A percentile compares a stretch with the other conserved stretches of the same genome.
phyloP scores from a whole-genome alignment of 2,329 filamentous ascomycete genomes.

The Aureobasidium sp. region DNA sequence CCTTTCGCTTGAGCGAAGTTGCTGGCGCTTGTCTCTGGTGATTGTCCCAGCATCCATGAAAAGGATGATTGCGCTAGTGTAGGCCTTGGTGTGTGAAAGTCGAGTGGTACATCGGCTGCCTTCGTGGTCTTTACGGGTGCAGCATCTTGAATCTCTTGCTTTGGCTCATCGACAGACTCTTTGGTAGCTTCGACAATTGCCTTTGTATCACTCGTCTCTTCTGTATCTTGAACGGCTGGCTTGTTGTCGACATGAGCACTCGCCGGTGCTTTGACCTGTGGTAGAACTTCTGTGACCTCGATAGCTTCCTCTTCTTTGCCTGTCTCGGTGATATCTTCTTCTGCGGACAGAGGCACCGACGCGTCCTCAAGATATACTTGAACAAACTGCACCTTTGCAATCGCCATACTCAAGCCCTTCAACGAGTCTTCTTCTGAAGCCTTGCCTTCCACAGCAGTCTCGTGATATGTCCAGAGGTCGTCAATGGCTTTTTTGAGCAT shows the following conservation, averaged over 20 bases:
- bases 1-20: slow-evolving; percentile 14
- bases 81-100: slow-evolving; percentile 32
- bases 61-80: slow-evolving; percentile 68
- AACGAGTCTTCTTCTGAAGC: slow-evolving; percentile 31
- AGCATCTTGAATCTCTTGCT: neutral
- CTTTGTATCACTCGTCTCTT: neutral
- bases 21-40: slow-evolving; percentile 10
- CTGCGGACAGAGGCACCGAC: slow-evolving; percentile 36
- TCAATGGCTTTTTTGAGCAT: slow-evolving; percentile 62
- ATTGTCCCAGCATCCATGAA: slow-evolving; percentile 63
- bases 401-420: slow-evolving; percentile 40
- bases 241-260: neutral
- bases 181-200: neutral
- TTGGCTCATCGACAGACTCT: slow-evolving; percentile 17
- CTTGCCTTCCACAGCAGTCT: slow-evolving; percentile 34
- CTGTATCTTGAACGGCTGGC: neutral
- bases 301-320: slow-evolving; percentile 10
- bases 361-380: slow-evolving; percentile 45
- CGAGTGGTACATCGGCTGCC: neutral
- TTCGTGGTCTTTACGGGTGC: neutral
- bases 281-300: neutral
- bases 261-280: slow-evolving; percentile 4
- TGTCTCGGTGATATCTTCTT: slow-evolving; percentile 32
- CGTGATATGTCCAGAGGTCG: slow-evolving; percentile 55
- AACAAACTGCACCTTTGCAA: slow-evolving; percentile 46